Percentiles rank a stretch among this genome's conserved stretches.
Evolutionary conservation across 2,329 filamentous ascomycete genomes (phyloP).

Genomic region (Fusarium denticulatum): DNA sequence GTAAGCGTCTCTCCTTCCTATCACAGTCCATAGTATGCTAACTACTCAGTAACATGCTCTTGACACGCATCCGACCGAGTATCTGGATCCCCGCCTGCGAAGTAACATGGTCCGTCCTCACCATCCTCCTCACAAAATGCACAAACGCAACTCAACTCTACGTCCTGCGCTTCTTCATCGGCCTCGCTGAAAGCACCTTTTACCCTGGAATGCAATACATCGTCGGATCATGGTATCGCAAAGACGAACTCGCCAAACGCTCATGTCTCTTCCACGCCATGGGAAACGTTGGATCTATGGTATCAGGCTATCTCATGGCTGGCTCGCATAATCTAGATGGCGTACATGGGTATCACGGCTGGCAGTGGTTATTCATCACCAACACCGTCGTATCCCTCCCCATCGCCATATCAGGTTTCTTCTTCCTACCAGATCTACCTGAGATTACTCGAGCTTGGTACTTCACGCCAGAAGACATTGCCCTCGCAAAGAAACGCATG

Average conservation of each 20-base stretch:
- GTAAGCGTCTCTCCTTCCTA: background rate
- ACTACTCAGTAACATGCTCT: constrained; percentile 44
- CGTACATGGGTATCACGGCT: constrained; percentile 58
- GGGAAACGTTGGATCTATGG: constrained; percentile 43
- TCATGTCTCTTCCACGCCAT: constrained; percentile 54
- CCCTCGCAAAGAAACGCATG: constrained; percentile 45
- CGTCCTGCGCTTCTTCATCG: constrained; percentile 56
- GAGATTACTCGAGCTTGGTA: constrained; percentile 44
- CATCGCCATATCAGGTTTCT: constrained; percentile 47
- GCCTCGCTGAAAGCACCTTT: constrained; percentile 51
- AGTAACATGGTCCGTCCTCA: constrained; percentile 43
- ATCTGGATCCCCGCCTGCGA: constrained; percentile 54
- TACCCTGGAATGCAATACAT: constrained; percentile 54
- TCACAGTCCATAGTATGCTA: background rate
- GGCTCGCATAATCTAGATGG: constrained; percentile 55
- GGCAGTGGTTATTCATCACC: constrained; percentile 54
- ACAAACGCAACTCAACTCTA: constrained; percentile 50
- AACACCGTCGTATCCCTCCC: constrained; percentile 50
- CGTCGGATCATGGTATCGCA: constrained; percentile 57
- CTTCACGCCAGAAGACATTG: constrained; percentile 41
- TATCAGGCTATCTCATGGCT: constrained; percentile 48
- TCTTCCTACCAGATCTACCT: constrained; percentile 47
- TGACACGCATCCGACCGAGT: constrained; percentile 52
- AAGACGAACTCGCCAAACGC: constrained; percentile 55
- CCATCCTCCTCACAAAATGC: constrained; percentile 44